Conservation (phyloP, 2,329 filamentous ascomycete genomes). For the Ustilaginoidea virens region DNA sequence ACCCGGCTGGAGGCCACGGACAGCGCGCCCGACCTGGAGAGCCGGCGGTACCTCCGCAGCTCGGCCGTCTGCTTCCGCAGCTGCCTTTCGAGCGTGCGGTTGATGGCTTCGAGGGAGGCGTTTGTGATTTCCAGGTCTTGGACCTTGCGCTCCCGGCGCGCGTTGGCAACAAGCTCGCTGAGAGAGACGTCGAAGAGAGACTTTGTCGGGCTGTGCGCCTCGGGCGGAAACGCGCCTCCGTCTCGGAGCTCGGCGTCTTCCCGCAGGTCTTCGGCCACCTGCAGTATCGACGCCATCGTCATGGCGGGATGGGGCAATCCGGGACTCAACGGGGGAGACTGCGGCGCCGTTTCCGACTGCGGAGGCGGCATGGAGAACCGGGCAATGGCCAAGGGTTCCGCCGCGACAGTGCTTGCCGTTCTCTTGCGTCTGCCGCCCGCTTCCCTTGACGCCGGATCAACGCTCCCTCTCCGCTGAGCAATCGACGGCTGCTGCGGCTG, state of each 20-base stretch:
- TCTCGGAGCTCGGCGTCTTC: constrained; percentile 14
- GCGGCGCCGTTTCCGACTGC: constrained; percentile 15
- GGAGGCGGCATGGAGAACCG: constrained; percentile 17
- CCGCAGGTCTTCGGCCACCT: constrained; percentile 36
- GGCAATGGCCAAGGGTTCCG: constrained; percentile 21
- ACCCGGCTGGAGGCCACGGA: constrained; percentile 35
- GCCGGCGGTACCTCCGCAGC: constrained; percentile 67
- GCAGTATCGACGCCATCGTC: constrained; percentile 39
- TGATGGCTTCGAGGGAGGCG: constrained; percentile 86
- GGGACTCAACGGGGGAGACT: constrained; percentile 21
- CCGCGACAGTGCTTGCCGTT: constrained; percentile 21
- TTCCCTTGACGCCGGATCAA: constrained; percentile 21
- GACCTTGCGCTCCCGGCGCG: constrained; percentile 83
- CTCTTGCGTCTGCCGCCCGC: constrained; percentile 23
- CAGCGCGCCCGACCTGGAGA: constrained; percentile 67
- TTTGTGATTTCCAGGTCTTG: constrained; percentile 95
- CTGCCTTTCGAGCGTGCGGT: constrained; percentile 79
- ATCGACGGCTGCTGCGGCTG: constrained; percentile 14
- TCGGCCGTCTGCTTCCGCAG: constrained; percentile 84
- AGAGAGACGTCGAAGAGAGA: constrained; percentile 41
- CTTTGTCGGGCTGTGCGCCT: constrained; percentile 41
- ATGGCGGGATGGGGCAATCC: constrained; percentile 19
- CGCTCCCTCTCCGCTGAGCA: constrained; percentile 26
- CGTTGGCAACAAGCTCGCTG: constrained; percentile 72
- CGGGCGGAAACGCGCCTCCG: constrained; percentile 17